Base-by-base conservation (phyloP, 305 asterid species). In the Fraxinus ornus region DNA sequence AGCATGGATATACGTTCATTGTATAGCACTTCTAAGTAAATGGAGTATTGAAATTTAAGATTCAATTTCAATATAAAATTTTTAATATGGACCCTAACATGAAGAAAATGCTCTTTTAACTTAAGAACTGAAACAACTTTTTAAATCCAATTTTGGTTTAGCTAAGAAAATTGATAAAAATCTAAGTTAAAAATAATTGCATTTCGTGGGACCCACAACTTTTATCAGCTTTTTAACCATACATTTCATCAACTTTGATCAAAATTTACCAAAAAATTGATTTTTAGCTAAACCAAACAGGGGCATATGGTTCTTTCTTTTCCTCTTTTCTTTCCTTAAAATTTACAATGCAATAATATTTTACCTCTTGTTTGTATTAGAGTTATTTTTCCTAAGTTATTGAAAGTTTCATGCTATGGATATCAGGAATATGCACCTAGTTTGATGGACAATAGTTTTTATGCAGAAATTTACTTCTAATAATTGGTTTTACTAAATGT, bases 401-500 rank as follows among this genome's bases (percentile, higher is more conserved):
- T 28, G 73, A 21, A 35, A 75, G 7, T 8, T 78, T 47, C n/a
- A 8, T 73, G 74, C 80, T 75, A 66, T 37, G 36, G 74, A 15
- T 75, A 37, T 76, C 37, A 81, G 74, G 79, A 37, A 78, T 74
- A 44, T 78, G n/a, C 64, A 73, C 47, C 19, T 10, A 7, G 74
- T 80, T 47, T 26, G 19, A 74, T 28, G 24, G 37, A 32, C 32
- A 26, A 17, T 72, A 66, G 39, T 17, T 71, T 77, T 75, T 68
- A 73, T 76, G 82, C 80, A 72, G 81, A 68, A 79, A 75, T 78
- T 78, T 83, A 37, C 75, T 81, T 64, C 88, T 77, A 72, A 76
- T 85, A 77, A 83, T 83, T 84, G 30, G 80, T 41, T 44, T 78
- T 26, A 85, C 41, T 82, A 64, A 80, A 88, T 84, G 77, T 87